Evolutionary conservation across 1,139 yeast genomes (phyloP).

Genomic region (Pichia inconspicua): DNA sequence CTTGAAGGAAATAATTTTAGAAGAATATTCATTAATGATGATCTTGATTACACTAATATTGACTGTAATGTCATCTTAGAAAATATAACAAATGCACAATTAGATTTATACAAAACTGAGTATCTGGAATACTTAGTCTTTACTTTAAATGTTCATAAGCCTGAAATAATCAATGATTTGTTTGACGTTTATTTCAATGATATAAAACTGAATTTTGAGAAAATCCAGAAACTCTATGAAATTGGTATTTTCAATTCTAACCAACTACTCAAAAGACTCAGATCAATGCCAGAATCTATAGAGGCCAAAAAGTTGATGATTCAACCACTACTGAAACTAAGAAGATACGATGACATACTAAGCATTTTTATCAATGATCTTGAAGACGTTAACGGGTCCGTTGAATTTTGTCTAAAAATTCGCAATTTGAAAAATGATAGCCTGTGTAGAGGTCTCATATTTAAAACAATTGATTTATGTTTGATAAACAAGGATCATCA

Average conservation of each 20-base stretch:
- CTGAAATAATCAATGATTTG: conserved; percentile 44
- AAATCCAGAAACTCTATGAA: conserved; percentile 25
- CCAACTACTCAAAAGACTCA: conserved; percentile 23
- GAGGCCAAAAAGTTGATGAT: conserved; percentile 40
- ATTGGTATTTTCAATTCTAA: conserved; percentile 30
- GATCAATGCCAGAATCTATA: conserved; percentile 4
- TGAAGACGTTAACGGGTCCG: conserved; percentile 49
- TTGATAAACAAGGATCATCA: conserved; percentile 11
- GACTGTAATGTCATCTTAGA: conserved; percentile 48
- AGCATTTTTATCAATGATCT: conserved; percentile 55
- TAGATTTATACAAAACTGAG: conserved; percentile 33
- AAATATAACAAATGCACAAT: conserved; percentile 28
- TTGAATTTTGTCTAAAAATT: conserved; percentile 42
- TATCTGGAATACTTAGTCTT: conserved; percentile 59
- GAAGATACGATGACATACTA: conserved; percentile 58
- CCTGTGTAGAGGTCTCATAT: conserved; percentile 12
- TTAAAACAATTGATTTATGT: conserved; percentile 19
- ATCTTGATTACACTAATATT: conserved; percentile 54
- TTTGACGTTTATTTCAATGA: conserved; percentile 45
- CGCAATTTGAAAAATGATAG: conserved; percentile 11
- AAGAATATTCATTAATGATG: conserved; percentile 59
- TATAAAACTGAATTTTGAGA: conserved; percentile 16
- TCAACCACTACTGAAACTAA: conserved; percentile 50
- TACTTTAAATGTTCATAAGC: conserved; percentile 36
- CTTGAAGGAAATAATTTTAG: conserved; percentile 34